A percentile compares a stretch with the other conserved stretches of the same genome.
phyloP scores from a whole-genome alignment of 2,329 filamentous ascomycete genomes.

The Pseudogymnoascus destructans region DNA sequence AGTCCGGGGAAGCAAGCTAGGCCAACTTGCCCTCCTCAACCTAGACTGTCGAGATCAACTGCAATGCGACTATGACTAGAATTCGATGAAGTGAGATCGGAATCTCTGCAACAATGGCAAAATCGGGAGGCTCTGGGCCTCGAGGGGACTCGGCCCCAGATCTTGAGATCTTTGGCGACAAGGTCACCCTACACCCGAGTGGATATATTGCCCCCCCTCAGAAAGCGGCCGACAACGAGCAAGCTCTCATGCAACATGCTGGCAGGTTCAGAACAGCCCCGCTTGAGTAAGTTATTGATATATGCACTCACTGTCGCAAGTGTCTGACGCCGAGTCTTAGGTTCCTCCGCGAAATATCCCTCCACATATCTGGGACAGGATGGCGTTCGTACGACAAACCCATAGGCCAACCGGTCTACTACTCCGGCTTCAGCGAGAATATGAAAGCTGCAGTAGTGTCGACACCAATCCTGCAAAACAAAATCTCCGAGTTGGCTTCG shows the following conservation, averaged over 20 bases:
- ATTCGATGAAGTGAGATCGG: background rate
- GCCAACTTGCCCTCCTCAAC: background rate
- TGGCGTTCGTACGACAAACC: conserved; percentile 91
- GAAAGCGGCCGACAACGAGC: conserved; percentile 41
- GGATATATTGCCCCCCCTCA: conserved; percentile 45
- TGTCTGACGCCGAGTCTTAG: conserved; percentile 27
- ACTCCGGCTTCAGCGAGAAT: conserved; percentile 77
- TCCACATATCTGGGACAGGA: conserved; percentile 84
- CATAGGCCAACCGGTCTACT: conserved; percentile 88
- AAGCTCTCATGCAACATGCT: conserved; percentile 67
- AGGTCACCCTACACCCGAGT: conserved; percentile 61
- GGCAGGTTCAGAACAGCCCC: conserved; percentile 68
- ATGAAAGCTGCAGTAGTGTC: conserved; percentile 71
- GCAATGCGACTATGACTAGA: background rate
- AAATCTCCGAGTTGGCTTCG: conserved; percentile 65
- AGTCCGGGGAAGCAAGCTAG: conserved; percentile 5
- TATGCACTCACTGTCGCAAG: background rate
- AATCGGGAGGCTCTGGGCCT: conserved; percentile 15
- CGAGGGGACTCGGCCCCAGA: conserved; percentile 50
- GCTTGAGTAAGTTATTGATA: conserved; percentile 35
- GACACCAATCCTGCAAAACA: conserved; percentile 59
- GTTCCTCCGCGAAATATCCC: conserved; percentile 84
- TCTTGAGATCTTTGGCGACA: conserved; percentile 61
- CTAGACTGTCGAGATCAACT: background rate
- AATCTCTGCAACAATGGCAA: conserved; percentile 26